These are phyloP conservation scores for Fusarium gaditjirri DNA, from an alignment of 2,329 filamentous ascomycete species.

Conservation along the genomic window DNA sequence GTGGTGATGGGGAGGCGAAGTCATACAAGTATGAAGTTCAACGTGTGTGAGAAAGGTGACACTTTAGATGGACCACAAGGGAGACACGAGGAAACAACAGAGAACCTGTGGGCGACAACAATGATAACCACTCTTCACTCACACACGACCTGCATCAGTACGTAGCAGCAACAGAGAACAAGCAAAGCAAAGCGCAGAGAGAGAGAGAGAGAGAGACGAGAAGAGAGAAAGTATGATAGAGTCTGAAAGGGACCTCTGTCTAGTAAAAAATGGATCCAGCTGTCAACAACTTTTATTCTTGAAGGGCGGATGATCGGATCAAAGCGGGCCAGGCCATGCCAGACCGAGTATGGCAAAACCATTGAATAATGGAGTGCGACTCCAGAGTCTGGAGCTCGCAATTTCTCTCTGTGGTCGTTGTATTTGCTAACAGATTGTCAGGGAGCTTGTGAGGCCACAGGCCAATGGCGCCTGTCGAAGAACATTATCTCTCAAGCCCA, in stretches of 20 bases:
- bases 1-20: background rate
- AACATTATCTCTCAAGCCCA: slow-evolving; percentile 13
- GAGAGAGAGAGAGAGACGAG: slow-evolving; percentile 16
- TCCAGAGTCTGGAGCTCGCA: background rate
- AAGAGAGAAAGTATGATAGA: slow-evolving; percentile 34
- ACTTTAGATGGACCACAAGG: background rate
- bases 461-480: background rate
- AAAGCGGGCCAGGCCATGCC: slow-evolving; percentile 36
- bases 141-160: slow-evolving; percentile 9
- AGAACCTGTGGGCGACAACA: background rate
- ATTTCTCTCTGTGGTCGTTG: background rate
- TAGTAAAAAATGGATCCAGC: slow-evolving; percentile 33
- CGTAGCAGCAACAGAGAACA: slow-evolving; percentile 22
- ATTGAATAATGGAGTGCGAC: slow-evolving; percentile 11
- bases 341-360: slow-evolving; percentile 22
- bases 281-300: slow-evolving; percentile 29
- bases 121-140: slow-evolving; percentile 7
- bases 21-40: slow-evolving; percentile 6
- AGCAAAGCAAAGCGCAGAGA: slow-evolving; percentile 13
- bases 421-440: slow-evolving; percentile 14
- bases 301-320: slow-evolving; percentile 32
- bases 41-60: slow-evolving; percentile 1
- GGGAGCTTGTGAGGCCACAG: background rate
- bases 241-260: slow-evolving; percentile 22
- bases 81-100: background rate